phyloP scores from a whole-genome alignment of 2,329 filamentous ascomycete genomes.

The Colletotrichum sp. region DNA sequence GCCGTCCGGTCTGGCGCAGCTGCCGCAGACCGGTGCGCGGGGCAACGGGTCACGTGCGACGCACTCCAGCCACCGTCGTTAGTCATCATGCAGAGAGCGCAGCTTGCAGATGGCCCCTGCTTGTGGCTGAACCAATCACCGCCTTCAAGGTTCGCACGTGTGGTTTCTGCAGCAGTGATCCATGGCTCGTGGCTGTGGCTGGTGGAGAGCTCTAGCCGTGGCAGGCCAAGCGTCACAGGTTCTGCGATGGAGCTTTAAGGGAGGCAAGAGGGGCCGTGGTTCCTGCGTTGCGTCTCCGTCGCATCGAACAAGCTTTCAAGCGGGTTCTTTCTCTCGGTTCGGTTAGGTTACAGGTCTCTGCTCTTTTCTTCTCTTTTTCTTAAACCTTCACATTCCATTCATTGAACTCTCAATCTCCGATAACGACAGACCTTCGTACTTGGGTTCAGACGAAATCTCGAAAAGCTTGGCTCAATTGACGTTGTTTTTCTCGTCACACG shows the following conservation, averaged over 20 bases:
- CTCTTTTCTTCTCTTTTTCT: neutral
- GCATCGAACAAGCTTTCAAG: conserved; percentile 20
- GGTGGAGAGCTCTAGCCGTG: conserved; percentile 10
- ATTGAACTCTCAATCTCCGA: neutral
- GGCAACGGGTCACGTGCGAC: conserved; percentile 18
- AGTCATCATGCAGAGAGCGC: neutral
- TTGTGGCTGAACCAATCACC: conserved; percentile 7
- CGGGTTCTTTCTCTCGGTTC: conserved; percentile 12
- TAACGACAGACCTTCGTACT: neutral
- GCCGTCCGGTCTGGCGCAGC: neutral
- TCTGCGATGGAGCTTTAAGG: neutral
- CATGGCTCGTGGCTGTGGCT: conserved; percentile 1
- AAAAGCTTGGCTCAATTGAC: neutral
- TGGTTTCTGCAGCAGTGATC: neutral
- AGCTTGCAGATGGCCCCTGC: neutral
- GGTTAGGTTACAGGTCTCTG: neutral
- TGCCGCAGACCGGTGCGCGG: conserved; percentile 16
- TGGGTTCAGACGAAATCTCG: neutral
- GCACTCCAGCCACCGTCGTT: neutral
- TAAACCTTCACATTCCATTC: neutral
- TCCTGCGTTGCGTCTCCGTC: neutral
- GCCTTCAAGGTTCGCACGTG: neutral
- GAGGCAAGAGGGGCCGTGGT: conserved; percentile 7
- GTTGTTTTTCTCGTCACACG: neutral
- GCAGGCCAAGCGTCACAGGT: conserved; percentile 6